These are phyloP conservation scores for Sarocladium strictum DNA, from an alignment of 2,329 filamentous ascomycete species.

Conservation along the genomic window DNA sequence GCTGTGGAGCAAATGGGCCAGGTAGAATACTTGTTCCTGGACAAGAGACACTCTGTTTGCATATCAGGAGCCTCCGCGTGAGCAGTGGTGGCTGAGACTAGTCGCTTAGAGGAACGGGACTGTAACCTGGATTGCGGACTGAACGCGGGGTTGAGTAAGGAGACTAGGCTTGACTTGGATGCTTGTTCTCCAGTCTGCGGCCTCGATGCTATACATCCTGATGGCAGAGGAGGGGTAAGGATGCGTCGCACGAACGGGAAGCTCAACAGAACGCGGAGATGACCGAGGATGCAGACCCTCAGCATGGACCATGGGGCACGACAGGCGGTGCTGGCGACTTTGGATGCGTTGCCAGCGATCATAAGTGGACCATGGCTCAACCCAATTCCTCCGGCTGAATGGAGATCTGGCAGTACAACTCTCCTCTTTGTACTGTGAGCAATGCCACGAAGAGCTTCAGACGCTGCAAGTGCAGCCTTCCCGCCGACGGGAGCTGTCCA, in stretches of 20 bases:
- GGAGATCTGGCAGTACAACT: too few relatives aligned
- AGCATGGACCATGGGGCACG: too few relatives aligned
- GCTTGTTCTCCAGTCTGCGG: too few relatives aligned
- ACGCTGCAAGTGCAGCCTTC: background rate
- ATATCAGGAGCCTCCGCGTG: background rate
- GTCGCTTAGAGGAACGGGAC: background rate
- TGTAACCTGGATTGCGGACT: background rate
- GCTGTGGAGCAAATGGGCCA: background rate
- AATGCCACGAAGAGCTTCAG: conserved; percentile 3
- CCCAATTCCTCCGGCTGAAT: too few relatives aligned
- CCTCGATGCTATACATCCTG: too few relatives aligned
- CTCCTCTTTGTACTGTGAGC: too few relatives aligned
- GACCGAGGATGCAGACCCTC: too few relatives aligned
- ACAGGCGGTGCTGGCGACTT: too few relatives aligned
- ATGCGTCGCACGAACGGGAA: background rate
- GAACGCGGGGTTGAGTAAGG: background rate
- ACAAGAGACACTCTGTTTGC: background rate
- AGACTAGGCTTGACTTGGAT: too few relatives aligned
- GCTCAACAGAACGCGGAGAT: too few relatives aligned
- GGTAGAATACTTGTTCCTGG: background rate
- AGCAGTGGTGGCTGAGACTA: background rate
- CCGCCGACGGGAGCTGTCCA: background rate
- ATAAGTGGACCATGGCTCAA: too few relatives aligned
- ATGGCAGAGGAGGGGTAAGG: background rate
- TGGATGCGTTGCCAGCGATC: background rate